These are phyloP conservation scores for Fonsecaea nubica DNA, from an alignment of 2,329 filamentous ascomycete species.

Conservation along the genomic window DNA sequence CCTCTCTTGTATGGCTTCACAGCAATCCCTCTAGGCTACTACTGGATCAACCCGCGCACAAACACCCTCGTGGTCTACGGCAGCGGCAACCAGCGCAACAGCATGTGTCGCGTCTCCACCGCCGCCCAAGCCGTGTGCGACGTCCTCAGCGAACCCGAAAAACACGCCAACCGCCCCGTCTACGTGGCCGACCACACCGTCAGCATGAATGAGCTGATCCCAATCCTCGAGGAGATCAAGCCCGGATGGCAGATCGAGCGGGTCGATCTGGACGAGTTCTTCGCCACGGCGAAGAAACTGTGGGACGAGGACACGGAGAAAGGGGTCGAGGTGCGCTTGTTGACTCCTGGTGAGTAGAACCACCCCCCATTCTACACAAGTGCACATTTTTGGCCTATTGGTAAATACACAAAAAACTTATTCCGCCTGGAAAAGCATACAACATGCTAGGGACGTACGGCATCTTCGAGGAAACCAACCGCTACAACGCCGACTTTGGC, in stretches of 20 bases:
- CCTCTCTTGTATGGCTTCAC: not conserved
- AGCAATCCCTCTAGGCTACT: constrained; percentile 28
- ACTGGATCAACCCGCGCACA: constrained; percentile 28
- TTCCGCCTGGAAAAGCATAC: constrained; percentile 8
- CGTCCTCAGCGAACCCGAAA: constrained; percentile 17
- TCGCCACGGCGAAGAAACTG: constrained; percentile 23
- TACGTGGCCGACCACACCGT: constrained; percentile 28
- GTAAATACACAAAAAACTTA: not conserved
- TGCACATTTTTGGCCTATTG: too few relatives aligned
- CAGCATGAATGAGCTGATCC: constrained; percentile 27
- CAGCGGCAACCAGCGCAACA: constrained; percentile 24
- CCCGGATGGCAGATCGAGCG: constrained; percentile 22
- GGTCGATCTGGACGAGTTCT: constrained; percentile 23
- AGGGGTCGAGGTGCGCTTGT: constrained; percentile 19
- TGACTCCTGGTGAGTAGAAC: constrained; percentile 12
- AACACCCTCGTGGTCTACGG: constrained; percentile 27
- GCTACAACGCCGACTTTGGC: constrained; percentile 25
- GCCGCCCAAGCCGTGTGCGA: constrained; percentile 25
- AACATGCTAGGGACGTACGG: constrained; percentile 28
- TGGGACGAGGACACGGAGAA: constrained; percentile 27
- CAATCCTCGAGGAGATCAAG: constrained; percentile 21
- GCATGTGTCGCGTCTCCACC: constrained; percentile 25
- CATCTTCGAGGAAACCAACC: constrained; percentile 27
- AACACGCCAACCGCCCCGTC: constrained; percentile 21
- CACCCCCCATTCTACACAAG: not conserved